phyloP scores from a whole-genome alignment of 2,329 filamentous ascomycete genomes.

The Ceratocystis cacaofunesta region DNA sequence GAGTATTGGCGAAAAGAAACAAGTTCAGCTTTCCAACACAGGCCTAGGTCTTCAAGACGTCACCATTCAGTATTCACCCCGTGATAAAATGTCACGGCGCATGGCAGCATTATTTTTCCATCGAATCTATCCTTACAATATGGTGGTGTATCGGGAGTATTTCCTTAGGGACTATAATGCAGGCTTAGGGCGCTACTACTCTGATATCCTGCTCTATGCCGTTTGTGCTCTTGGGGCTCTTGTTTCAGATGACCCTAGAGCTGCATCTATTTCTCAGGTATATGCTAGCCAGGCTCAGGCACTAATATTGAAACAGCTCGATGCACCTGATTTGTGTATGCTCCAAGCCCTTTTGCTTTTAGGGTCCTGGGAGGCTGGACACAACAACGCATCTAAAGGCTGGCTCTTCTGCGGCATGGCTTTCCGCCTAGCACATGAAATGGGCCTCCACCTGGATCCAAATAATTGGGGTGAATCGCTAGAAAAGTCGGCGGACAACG shows the following conservation, averaged over 20 bases:
- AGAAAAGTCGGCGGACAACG: constrained; percentile 30
- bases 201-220: constrained; percentile 33
- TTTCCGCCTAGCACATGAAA: constrained; percentile 36
- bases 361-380: constrained; percentile 34
- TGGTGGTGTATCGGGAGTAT: constrained; percentile 36
- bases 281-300: constrained; percentile 32
- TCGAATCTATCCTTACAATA: constrained; percentile 33
- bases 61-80: constrained; percentile 28
- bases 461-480: constrained; percentile 32
- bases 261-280: constrained; percentile 27
- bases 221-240: constrained; percentile 36
- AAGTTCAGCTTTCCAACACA: neutral
- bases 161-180: constrained; percentile 36
- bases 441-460: constrained; percentile 38
- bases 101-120: constrained; percentile 36
- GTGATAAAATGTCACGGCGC: constrained; percentile 30
- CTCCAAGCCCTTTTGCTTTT: constrained; percentile 32
- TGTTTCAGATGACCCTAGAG: constrained; percentile 27
- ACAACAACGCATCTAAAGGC: constrained; percentile 33
- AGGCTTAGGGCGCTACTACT: constrained; percentile 34
- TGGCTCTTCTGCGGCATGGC: constrained; percentile 40
- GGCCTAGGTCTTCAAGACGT: constrained; percentile 13
- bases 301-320: constrained; percentile 31
- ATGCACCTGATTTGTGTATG: constrained; percentile 33
- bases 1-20: neutral